These are phyloP conservation scores for Barnettozyma vustinii DNA, from an alignment of 805 yeast genomes.

Conservation along the genomic window DNA sequence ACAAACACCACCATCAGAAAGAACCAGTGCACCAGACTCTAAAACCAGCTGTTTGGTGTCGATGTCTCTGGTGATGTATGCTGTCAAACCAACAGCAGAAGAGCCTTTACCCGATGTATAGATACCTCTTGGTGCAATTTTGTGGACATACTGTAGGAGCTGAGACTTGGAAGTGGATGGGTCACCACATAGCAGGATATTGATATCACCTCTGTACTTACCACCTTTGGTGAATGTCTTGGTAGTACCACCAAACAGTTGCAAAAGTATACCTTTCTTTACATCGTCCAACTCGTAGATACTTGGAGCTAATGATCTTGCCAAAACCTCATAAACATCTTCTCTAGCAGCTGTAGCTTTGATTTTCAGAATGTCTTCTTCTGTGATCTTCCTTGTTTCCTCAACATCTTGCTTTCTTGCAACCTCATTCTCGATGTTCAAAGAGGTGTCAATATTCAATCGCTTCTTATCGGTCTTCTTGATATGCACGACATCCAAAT, in stretches of 20 bases:
- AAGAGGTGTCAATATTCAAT: conserved; percentile 72
- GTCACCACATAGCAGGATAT: conserved; percentile 90
- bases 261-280: conserved; percentile 88
- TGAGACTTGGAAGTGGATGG: conserved; percentile 98
- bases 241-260: conserved; percentile 93
- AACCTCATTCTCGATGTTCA: conserved; percentile 41
- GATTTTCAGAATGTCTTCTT: conserved; percentile 64
- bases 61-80: conserved; percentile 89
- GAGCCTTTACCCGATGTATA: conserved; percentile 99
- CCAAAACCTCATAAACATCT: conserved; percentile 79
- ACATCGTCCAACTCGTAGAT: conserved; percentile 95
- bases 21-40: conserved; percentile 93
- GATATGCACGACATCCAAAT: conserved; percentile 89
- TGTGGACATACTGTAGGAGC: conserved; percentile 88
- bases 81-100: conserved; percentile 98
- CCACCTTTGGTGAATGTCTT: conserved; percentile 88
- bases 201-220: conserved; percentile 92
- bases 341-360: conserved; percentile 55
- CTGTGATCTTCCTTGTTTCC: conserved; percentile 64
- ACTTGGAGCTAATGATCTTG: conserved; percentile 95
- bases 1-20: conserved; percentile 97
- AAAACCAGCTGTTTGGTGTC: conserved; percentile 91
- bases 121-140: conserved; percentile 96
- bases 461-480: conserved; percentile 80
- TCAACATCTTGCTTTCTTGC: conserved; percentile 67